Percentiles rank a stretch among this genome's conserved stretches.
Conservation (phyloP, 257 asterid genomes). For the Solanum sitiens region DNA sequence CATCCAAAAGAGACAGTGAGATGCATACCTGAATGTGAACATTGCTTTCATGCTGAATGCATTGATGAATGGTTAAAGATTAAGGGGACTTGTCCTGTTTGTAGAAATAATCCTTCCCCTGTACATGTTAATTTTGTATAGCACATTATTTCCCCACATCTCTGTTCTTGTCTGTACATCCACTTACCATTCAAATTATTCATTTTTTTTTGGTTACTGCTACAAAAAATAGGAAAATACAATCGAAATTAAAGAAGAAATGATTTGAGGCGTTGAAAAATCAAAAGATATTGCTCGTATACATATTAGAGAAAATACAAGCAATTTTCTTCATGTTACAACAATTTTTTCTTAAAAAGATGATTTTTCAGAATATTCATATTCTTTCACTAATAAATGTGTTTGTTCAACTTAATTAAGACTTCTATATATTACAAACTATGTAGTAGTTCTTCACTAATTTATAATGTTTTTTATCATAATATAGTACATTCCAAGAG, state of each 20-base stretch:
- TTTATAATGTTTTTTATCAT: not conserved
- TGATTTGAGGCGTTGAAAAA: not conserved
- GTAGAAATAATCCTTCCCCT: slow-evolving; percentile 56
- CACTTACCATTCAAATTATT: not conserved
- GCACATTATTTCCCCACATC: not conserved
- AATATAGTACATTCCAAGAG: not conserved
- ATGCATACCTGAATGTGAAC: slow-evolving; percentile 63
- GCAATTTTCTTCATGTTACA: not conserved
- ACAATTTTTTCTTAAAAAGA: not conserved
- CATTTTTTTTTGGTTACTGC: not conserved
- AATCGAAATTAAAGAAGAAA: not conserved
- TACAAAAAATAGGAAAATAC: not conserved
- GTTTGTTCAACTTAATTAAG: not conserved
- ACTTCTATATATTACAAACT: too few relatives aligned
- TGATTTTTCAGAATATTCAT: not conserved
- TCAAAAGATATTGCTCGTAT: not conserved
- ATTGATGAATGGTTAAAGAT: slow-evolving; percentile 71
- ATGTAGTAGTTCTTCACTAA: not conserved
- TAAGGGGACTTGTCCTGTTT: slow-evolving; percentile 65
- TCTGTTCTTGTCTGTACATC: not conserved
- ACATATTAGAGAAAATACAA: not conserved
- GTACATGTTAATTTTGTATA: not conserved
- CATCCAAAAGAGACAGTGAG: slow-evolving; percentile 45
- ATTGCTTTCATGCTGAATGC: slow-evolving; percentile 78
- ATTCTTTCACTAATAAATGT: not conserved